Evolutionary conservation across 176 grass and related monocot species (phyloP).

Genomic region (Raddia distichophylla): DNA sequence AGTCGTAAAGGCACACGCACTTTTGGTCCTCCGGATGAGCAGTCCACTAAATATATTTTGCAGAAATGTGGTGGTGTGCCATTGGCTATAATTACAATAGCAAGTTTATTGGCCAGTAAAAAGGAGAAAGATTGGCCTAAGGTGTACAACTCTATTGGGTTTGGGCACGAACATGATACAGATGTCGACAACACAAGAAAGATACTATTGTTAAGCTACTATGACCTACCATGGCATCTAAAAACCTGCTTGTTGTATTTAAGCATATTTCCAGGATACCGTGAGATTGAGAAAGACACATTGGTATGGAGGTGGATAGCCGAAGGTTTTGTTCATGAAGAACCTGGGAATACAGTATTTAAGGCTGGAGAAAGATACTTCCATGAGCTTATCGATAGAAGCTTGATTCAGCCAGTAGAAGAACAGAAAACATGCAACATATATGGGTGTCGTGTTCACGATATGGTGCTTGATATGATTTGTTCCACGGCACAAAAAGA

Average conservation of each 20-base stretch:
- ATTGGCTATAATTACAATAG: background rate
- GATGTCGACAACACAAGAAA: too few species aligned
- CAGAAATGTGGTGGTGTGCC: too few species aligned
- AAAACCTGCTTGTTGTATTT: conserved; percentile 27
- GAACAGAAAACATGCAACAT: too few species aligned
- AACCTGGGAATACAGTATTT: background rate
- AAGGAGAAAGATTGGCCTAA: too few species aligned
- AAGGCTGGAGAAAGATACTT: conserved; percentile 30
- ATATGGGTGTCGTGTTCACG: background rate
- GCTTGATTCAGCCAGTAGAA: background rate
- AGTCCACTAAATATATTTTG: too few species aligned
- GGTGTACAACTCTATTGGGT: too few species aligned
- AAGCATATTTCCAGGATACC: conserved; percentile 10
- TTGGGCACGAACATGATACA: too few species aligned
- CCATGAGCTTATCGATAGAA: conserved; percentile 7
- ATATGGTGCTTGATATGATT: conserved; percentile 28
- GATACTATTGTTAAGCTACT: background rate
- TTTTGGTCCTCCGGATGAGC: too few species aligned
- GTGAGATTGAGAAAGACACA: background rate
- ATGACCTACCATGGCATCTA: background rate
- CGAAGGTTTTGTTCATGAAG: conserved; percentile 28
- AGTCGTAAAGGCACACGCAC: too few species aligned
- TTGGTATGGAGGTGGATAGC: conserved; percentile 26
- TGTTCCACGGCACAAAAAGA: background rate
- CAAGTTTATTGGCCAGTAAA: too few species aligned